These are phyloP conservation scores for Gyromitra esculenta DNA, from an alignment of 2,329 filamentous ascomycete genomes.

Conservation along the genomic window DNA sequence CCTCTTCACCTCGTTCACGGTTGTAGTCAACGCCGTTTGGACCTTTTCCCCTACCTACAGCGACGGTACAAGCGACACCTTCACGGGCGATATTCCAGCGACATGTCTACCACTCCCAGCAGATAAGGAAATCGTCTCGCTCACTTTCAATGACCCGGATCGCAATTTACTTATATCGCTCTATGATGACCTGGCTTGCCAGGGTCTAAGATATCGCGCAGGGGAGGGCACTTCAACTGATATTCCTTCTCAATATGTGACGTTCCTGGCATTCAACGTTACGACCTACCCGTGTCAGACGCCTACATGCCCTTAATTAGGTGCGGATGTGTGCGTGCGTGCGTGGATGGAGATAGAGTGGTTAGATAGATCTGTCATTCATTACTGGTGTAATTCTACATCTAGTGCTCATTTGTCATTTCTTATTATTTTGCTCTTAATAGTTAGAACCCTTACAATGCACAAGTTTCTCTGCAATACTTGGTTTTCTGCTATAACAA, in stretches of 20 bases:
- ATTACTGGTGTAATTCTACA: not conserved
- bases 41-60: conserved; percentile 14
- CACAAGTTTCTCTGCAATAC: not conserved
- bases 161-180: conserved; percentile 7
- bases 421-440: not conserved
- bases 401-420: not conserved
- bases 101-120: conserved; percentile 12
- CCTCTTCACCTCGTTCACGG: conserved; percentile 1
- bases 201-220: conserved; percentile 12
- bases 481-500: not conserved
- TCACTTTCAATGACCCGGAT: conserved; percentile 10
- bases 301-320: conserved; percentile 10
- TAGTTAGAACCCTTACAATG: not conserved
- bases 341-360: not conserved
- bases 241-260: conserved; percentile 3
- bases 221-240: conserved; percentile 14
- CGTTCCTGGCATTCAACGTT: conserved; percentile 13
- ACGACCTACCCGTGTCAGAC: conserved; percentile 13
- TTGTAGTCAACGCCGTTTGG: conserved; percentile 13
- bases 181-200: conserved; percentile 4
- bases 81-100: conserved; percentile 15
- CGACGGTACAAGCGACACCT: conserved; percentile 10
- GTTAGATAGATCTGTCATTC: not conserved
- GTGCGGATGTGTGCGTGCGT: too few species aligned
- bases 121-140: not conserved